Percentiles rank a stretch among this genome's conserved stretches.
phyloP scores from a whole-genome alignment of 345 rosid species.

The Euphorbia tirucalli region DNA sequence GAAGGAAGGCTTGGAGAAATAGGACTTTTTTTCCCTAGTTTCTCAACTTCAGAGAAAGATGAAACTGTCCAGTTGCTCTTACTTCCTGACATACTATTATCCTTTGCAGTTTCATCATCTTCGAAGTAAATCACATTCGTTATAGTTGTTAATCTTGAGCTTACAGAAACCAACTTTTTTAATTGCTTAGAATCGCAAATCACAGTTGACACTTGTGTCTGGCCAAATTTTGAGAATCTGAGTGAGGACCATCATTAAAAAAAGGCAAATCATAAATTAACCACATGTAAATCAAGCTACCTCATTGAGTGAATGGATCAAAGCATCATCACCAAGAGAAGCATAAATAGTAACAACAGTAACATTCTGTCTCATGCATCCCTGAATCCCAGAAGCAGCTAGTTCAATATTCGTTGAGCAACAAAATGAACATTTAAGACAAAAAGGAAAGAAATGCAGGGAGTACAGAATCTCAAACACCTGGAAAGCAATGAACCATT shows the following conservation, averaged over 20 bases:
- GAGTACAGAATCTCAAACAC: slow-evolving; percentile 34
- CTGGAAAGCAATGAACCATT: slow-evolving; percentile 86
- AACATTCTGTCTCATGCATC: slow-evolving; percentile 72
- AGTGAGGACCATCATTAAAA: slow-evolving; percentile 8
- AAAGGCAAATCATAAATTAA: background rate
- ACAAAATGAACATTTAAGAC: background rate
- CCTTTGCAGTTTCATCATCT: slow-evolving; percentile 46
- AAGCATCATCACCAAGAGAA: slow-evolving; percentile 87
- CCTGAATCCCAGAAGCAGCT: slow-evolving; percentile 53
- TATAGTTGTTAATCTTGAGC: slow-evolving; percentile 49
- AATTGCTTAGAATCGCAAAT: slow-evolving; percentile 76
- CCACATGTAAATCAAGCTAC: too few relatives aligned
- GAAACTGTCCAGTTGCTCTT: slow-evolving; percentile 47
- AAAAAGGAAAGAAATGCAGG: background rate
- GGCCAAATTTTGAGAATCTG: slow-evolving; percentile 31
- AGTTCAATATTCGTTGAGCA: too few relatives aligned
- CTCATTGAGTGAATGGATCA: slow-evolving; percentile 82
- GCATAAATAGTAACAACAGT: slow-evolving; percentile 89
- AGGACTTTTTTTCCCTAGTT: slow-evolving; percentile 54
- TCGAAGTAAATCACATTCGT: slow-evolving; percentile 74
- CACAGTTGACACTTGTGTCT: slow-evolving; percentile 81
- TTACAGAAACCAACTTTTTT: slow-evolving; percentile 59
- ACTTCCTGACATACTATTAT: slow-evolving; percentile 32
- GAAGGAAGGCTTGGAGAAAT: slow-evolving; percentile 60
- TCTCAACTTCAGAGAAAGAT: slow-evolving; percentile 75